Conservation (phyloP, 306 rosid species). For the Luffa aegyptiaca region DNA sequence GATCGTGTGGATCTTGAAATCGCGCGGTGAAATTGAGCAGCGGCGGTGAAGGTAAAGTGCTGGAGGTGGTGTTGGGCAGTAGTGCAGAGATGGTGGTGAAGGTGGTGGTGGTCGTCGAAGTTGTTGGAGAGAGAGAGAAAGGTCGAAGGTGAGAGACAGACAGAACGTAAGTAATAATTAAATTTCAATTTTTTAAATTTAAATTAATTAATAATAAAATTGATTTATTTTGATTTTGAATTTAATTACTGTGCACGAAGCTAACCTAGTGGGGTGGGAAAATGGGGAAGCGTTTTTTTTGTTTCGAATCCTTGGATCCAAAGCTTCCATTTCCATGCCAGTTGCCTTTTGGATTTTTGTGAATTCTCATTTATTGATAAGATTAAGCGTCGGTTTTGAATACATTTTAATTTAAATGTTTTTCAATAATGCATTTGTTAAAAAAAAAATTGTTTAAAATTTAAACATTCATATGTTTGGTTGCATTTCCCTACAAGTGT, state of each 20-base stretch:
- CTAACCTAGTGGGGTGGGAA: not conserved
- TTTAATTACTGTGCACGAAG: not conserved
- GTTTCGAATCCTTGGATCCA: not conserved
- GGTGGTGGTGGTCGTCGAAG: conserved; percentile 22
- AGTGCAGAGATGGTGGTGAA: not conserved
- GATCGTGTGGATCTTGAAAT: conserved; percentile 5
- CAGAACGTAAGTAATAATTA: not conserved
- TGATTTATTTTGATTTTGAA: not conserved
- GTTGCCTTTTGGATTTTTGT: not conserved
- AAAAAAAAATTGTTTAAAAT: too few species aligned
- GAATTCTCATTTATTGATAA: not conserved
- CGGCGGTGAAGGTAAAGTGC: conserved; percentile 3
- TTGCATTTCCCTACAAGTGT: too few species aligned
- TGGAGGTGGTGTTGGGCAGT: conserved; percentile 18
- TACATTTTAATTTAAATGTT: too few species aligned
- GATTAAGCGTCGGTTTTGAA: too few species aligned
- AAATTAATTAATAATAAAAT: too few species aligned
- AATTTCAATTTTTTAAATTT: not conserved
- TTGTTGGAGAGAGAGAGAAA: conserved; percentile 18
- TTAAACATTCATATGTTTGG: too few species aligned
- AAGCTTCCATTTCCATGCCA: not conserved
- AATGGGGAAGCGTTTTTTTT: not conserved
- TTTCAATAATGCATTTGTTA: too few species aligned
- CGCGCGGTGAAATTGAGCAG: not conserved
- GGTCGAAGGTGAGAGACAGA: conserved; percentile 9